These are phyloP conservation scores for Actinomucor elegans DNA, from an alignment of 371 early-diverging fungal species.

Conservation along the genomic window DNA sequence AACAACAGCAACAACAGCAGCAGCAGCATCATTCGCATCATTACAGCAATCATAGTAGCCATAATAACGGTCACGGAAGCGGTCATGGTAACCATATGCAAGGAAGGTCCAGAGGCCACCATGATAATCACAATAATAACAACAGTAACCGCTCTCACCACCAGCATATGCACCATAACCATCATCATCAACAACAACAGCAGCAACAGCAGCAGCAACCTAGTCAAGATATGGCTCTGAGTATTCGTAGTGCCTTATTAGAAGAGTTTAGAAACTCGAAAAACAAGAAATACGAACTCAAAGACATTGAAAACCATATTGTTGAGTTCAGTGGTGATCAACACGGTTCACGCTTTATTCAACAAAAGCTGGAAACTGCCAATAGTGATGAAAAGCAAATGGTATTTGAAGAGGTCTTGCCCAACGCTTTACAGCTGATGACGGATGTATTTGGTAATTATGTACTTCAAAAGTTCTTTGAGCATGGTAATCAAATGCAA, in stretches of 20 bases:
- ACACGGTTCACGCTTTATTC: slow-evolving; percentile 99
- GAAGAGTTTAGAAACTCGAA: slow-evolving; percentile 96
- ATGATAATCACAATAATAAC: not conserved
- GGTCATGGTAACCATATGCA: not conserved
- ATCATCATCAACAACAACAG: slow-evolving; percentile 9
- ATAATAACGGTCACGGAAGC: not conserved
- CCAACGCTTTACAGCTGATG: slow-evolving; percentile 93
- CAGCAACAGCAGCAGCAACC: slow-evolving; percentile 1
- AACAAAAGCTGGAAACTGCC: slow-evolving; percentile 96
- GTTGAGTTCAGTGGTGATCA: slow-evolving; percentile 99
- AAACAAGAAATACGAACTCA: slow-evolving; percentile 90
- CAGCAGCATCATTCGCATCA: slow-evolving; percentile 20
- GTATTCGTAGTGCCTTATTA: slow-evolving; percentile 78
- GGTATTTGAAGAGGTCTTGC: slow-evolving; percentile 96
- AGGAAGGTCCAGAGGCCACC: not conserved
- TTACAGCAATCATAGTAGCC: slow-evolving; percentile 10
- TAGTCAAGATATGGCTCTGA: slow-evolving; percentile 40
- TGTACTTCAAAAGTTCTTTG: slow-evolving; percentile 99
- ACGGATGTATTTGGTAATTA: slow-evolving; percentile 99
- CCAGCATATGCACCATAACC: slow-evolving; percentile 3
- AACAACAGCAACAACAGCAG: slow-evolving; percentile 30
- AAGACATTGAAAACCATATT: slow-evolving; percentile 92
- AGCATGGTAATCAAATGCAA: slow-evolving; percentile 90
- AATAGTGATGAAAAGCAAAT: slow-evolving; percentile 91
- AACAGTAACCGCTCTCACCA: not conserved